Conservation (phyloP, 805 yeast genomes). For the Suhomyces kilbournensis region DNA sequence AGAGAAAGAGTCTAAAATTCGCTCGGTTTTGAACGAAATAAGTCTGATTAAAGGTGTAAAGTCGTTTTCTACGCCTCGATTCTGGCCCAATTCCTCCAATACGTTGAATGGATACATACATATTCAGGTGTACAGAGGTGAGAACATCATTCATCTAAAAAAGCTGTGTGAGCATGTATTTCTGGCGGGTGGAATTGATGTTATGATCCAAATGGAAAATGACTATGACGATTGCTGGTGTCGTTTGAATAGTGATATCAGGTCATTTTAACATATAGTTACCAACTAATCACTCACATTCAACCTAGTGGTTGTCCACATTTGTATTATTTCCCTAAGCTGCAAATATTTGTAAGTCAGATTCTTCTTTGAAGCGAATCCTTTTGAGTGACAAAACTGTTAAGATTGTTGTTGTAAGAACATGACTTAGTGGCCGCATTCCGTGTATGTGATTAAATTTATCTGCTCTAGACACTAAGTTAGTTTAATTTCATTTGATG, state of each 20-base stretch:
- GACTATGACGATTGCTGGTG: constrained; percentile 72
- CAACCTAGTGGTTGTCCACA: neutral
- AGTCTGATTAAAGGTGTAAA: constrained; percentile 73
- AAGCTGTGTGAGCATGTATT: constrained; percentile 59
- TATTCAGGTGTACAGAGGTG: constrained; percentile 67
- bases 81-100: constrained; percentile 63
- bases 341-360: neutral
- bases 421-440: too few species aligned
- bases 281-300: neutral
- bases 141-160: constrained; percentile 58
- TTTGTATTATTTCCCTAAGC: neutral
- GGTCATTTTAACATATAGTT: neutral
- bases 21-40: constrained; percentile 66
- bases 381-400: too few species aligned
- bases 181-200: constrained; percentile 45
- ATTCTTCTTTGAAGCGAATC: neutral
- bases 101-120: constrained; percentile 67
- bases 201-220: constrained; percentile 67
- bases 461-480: too few species aligned
- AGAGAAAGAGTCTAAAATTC: constrained; percentile 58
- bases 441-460: too few species aligned
- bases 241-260: constrained; percentile 19
- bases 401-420: too few species aligned
- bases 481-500: too few species aligned
- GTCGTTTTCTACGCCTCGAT: constrained; percentile 84